phyloP scores from a whole-genome alignment of 495 filamentous ascomycete species.

The Choiromyces venosus region DNA sequence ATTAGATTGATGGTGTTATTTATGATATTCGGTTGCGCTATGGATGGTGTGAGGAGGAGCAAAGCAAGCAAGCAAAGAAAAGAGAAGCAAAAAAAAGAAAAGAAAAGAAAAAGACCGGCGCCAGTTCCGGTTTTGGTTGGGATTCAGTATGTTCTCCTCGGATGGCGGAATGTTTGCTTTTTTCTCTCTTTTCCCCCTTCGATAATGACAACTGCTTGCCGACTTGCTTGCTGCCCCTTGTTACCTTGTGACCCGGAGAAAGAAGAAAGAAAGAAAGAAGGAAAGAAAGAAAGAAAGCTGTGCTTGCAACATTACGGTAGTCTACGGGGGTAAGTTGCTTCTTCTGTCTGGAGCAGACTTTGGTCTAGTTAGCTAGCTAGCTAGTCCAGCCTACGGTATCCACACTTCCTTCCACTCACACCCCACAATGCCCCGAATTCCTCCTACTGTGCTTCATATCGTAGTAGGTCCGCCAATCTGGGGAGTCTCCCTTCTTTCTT shows the following conservation, averaged over 20 bases:
- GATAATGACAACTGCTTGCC: not conserved
- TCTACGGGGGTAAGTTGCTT: too few species aligned
- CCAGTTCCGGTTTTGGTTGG: not conserved
- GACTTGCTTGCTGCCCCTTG: not conserved
- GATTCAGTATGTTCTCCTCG: not conserved
- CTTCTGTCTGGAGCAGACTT: not conserved
- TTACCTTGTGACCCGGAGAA: not conserved
- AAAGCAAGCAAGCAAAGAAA: not conserved
- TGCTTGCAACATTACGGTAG: too few species aligned
- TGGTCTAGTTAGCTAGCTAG: too few species aligned
- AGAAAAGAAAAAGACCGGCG: not conserved
- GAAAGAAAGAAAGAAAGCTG: too few species aligned
- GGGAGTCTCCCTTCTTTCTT: not conserved
- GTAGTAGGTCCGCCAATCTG: not conserved
- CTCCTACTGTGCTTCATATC: too few species aligned
- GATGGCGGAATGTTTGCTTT: constrained; percentile 4
- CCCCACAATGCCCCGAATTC: not conserved
- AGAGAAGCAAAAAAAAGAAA: not conserved
- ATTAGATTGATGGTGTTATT: not conserved
- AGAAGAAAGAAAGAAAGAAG: not conserved
- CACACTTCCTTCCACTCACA: not conserved
- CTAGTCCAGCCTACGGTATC: not conserved
- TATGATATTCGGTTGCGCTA: not conserved
- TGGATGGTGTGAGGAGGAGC: too few species aligned
- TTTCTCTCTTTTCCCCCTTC: not conserved